phyloP scores from a whole-genome alignment of 2,329 filamentous ascomycete genomes.

The Aurifilum marmelostoma region DNA sequence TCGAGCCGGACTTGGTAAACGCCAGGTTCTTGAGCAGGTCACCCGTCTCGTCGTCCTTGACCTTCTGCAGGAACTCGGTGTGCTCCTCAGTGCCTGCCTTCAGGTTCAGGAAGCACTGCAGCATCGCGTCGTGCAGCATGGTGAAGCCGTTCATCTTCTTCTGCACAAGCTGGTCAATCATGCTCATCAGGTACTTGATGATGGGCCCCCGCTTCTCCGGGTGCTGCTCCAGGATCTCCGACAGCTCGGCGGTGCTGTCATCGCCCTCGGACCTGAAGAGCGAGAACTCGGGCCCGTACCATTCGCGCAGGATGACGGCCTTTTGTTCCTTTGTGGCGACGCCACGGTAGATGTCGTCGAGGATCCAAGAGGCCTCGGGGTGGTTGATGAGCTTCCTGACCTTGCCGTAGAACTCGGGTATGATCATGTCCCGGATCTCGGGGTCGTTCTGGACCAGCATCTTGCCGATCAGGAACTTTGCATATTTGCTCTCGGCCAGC shows the following conservation, averaged over 20 bases:
- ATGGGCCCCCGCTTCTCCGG: constrained; percentile 88
- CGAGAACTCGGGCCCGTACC: constrained; percentile 94
- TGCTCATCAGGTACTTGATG: constrained; percentile 80
- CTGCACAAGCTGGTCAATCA: constrained; percentile 91
- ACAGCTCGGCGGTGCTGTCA: constrained; percentile 68
- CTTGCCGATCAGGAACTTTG: constrained; percentile 96
- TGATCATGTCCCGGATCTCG: constrained; percentile 84
- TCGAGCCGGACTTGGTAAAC: constrained; percentile 87
- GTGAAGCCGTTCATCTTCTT: constrained; percentile 98
- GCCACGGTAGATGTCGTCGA: constrained; percentile 93
- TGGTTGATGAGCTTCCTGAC: constrained; percentile 94
- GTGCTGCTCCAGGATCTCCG: constrained; percentile 71
- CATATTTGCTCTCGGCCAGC: constrained; percentile 92
- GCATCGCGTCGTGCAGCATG: constrained; percentile 96
- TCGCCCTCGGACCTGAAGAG: constrained; percentile 67
- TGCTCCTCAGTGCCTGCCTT: constrained; percentile 79
- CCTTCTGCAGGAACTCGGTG: constrained; percentile 82
- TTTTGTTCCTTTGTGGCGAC: constrained; percentile 87
- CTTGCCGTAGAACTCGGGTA: constrained; percentile 93
- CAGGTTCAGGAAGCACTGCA: constrained; percentile 89
- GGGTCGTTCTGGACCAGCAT: constrained; percentile 89
- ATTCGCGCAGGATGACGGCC: constrained; percentile 82
- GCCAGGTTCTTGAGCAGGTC: constrained; percentile 94
- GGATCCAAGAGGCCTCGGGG: constrained; percentile 93
- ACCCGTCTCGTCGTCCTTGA: constrained; percentile 89